Percentiles rank a stretch among this genome's conserved stretches.
phyloP scores from a whole-genome alignment of 139 green algal genomes.

The Choricystis sp. region DNA sequence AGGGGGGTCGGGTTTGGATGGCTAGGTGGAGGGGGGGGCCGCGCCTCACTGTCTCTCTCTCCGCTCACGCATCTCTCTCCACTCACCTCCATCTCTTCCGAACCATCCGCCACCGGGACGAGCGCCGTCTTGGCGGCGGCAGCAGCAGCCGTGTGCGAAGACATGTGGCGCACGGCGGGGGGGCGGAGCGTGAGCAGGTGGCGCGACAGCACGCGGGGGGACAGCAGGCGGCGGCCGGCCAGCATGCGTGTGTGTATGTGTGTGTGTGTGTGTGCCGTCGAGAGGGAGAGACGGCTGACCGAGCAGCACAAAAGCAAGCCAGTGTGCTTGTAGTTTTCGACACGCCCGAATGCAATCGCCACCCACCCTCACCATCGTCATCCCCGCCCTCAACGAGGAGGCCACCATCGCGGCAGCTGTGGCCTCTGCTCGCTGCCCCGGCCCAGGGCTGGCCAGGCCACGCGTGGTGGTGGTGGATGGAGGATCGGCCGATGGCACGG shows the following conservation, averaged over 20 bases:
- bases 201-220: background rate
- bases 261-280: background rate
- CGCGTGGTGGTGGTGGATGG: conserved; percentile 52
- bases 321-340: background rate
- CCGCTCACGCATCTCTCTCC: background rate
- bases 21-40: background rate
- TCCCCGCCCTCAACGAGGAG: background rate
- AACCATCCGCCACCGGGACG: conserved; percentile 67
- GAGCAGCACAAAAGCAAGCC: background rate
- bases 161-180: background rate
- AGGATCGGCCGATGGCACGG: conserved; percentile 35
- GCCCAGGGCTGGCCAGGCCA: too few species aligned
- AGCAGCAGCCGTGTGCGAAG: background rate
- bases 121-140: conserved; percentile 39
- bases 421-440: too few species aligned
- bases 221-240: background rate
- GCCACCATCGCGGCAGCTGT: background rate
- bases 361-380: background rate
- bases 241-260: background rate
- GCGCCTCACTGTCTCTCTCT: background rate
- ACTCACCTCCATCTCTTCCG: conserved; percentile 72
- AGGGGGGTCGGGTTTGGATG: background rate
- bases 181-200: background rate
- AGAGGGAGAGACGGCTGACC: too few species aligned
- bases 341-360: background rate